Conservation (phyloP, 2,329 filamentous ascomycete species). For the Bipolaris sorokiniana region DNA sequence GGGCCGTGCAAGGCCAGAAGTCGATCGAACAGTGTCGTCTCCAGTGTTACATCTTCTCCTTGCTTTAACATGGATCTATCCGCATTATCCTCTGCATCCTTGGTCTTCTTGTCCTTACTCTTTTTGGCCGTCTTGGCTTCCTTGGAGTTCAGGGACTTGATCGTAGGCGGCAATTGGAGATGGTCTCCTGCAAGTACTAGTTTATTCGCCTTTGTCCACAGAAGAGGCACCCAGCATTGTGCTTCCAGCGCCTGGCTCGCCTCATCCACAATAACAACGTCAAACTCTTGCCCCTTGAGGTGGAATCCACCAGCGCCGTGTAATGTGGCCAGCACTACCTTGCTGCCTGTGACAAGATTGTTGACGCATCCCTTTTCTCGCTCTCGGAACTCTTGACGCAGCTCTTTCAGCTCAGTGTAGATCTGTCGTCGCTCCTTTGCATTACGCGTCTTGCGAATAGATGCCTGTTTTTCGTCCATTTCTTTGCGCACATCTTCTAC, state of each 20-base stretch:
- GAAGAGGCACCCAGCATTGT: conserved; percentile 92
- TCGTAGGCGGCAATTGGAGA: conserved; percentile 89
- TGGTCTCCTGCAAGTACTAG: conserved; percentile 93
- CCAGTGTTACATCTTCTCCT: conserved; percentile 65
- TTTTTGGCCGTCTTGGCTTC: conserved; percentile 41
- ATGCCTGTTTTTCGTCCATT: conserved; percentile 90
- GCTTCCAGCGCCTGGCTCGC: conserved; percentile 95
- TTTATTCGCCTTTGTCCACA: conserved; percentile 74
- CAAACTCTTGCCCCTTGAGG: conserved; percentile 79
- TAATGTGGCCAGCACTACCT: conserved; percentile 88
- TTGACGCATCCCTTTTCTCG: conserved; percentile 82
- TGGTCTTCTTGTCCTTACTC: conserved; percentile 51
- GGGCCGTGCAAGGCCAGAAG: conserved; percentile 81
- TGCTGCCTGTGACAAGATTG: conserved; percentile 75
- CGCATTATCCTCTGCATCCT: conserved; percentile 33
- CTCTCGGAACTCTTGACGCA: conserved; percentile 87
- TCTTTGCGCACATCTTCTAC: conserved; percentile 89
- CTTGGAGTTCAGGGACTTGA: conserved; percentile 73
- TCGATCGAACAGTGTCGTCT: conserved; percentile 92
- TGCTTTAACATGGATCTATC: conserved; percentile 45
- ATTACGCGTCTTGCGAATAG: conserved; percentile 83
- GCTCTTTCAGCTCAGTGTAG: conserved; percentile 81
- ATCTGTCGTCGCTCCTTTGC: conserved; percentile 80
- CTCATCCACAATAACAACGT: conserved; percentile 95
- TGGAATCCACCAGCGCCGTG: conserved; percentile 91